Conservation (phyloP, 805 yeast genomes). For the Zygotorulaspora sp. region DNA sequence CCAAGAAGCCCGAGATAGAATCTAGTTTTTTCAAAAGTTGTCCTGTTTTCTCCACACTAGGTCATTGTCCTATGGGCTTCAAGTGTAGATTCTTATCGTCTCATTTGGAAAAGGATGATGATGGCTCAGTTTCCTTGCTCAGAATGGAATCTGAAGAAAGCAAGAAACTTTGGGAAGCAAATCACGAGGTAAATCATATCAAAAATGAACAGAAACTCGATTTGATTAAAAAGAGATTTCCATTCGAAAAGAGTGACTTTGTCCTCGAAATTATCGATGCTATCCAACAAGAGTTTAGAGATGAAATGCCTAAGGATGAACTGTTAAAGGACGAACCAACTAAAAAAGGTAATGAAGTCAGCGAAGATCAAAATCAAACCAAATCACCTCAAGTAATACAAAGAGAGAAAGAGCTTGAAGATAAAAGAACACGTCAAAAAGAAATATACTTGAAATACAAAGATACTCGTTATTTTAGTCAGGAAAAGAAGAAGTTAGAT, state of each 20-base stretch:
- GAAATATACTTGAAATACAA: conserved; percentile 42
- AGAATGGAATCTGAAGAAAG: conserved; percentile 41
- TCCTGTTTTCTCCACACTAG: conserved; percentile 77
- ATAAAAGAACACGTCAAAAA: conserved; percentile 30
- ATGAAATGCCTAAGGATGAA: conserved; percentile 36
- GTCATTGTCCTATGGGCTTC: conserved; percentile 87
- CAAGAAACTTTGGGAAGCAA: conserved; percentile 27
- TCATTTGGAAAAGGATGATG: conserved; percentile 52
- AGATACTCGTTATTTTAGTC: conserved; percentile 70
- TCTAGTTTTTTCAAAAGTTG: conserved; percentile 50
- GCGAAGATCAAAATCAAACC: conserved; percentile 18
- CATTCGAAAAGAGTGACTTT: conserved; percentile 52
- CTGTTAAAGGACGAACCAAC: no score
- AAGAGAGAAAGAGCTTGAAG: conserved; percentile 32
- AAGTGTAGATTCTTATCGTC: conserved; percentile 87
- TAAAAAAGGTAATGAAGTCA: conserved; percentile 26
- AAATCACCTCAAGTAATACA: conserved; percentile 30
- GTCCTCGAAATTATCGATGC: conserved; percentile 63
- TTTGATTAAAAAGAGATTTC: conserved; percentile 50
- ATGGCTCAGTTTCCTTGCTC: conserved; percentile 35
- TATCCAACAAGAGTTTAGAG: conserved; percentile 39
- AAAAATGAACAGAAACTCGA: conserved; percentile 37
- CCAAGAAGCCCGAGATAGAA: conserved; percentile 66
- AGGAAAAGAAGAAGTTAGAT: conserved; percentile 77
- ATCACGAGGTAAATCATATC: conserved; percentile 63